phyloP scores from a whole-genome alignment of 305 asterid genomes.

The Fraxinus velutina region DNA sequence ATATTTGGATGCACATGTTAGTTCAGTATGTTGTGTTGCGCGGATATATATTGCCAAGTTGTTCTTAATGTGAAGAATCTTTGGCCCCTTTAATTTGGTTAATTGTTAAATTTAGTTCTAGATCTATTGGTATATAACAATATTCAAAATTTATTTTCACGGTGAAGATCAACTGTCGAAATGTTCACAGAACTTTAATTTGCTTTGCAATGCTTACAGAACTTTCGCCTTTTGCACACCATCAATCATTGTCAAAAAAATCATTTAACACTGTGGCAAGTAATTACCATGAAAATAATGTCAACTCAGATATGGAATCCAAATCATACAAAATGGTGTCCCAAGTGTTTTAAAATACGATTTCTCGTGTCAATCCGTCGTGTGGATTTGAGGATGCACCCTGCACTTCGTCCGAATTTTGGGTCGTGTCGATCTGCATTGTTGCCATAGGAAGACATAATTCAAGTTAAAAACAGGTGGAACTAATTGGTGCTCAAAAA shows the following conservation, averaged over 20 bases:
- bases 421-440: no score
- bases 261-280: no score
- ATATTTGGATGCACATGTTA: background rate
- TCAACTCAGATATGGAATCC: background rate
- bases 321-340: background rate
- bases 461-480: no score
- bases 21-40: background rate
- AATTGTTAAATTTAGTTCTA: background rate
- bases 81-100: background rate
- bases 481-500: no score
- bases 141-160: background rate
- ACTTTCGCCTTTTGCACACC: background rate
- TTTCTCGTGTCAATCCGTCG: no score
- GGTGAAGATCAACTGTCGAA: background rate
- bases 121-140: background rate
- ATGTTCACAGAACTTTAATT: background rate
- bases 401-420: no score
- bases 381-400: no score
- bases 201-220: no score
- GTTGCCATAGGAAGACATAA: no score
- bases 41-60: background rate
- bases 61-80: background rate
- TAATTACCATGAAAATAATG: background rate
- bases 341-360: background rate
- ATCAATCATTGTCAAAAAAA: background rate